Conservation (phyloP, 257 asterid species). For the Nicotiana obtusifolia region DNA sequence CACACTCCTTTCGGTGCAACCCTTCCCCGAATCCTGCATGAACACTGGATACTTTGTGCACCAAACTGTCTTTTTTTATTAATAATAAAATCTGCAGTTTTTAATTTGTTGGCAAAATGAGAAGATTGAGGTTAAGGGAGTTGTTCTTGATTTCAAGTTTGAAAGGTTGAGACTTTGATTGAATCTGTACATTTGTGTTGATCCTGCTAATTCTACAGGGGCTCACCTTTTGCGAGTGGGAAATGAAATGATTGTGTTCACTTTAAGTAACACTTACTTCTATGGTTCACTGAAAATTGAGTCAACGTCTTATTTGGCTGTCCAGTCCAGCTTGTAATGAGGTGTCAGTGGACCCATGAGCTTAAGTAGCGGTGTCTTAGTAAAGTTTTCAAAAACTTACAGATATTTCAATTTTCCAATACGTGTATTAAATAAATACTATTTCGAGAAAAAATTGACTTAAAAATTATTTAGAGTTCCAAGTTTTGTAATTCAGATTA, state of each 20-base stretch:
- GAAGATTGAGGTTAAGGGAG: no score
- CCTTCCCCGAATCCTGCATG: no score
- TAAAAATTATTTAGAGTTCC: no score
- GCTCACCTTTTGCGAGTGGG: not conserved
- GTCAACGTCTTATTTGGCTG: constrained; percentile 30
- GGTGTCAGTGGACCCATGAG: constrained; percentile 21
- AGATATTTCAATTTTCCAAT: not conserved
- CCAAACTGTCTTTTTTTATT: no score
- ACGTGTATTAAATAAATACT: not conserved
- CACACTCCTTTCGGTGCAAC: no score
- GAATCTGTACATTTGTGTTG: not conserved
- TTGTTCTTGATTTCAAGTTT: not conserved
- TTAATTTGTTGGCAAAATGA: no score
- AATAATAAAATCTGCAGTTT: no score
- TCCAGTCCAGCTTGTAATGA: constrained; percentile 38
- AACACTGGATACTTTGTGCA: no score
- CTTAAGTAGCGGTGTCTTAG: not conserved
- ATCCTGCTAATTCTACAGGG: not conserved
- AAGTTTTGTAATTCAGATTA: not conserved
- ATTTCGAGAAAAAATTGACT: no score
- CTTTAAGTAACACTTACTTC: not conserved
- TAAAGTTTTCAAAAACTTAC: not conserved
- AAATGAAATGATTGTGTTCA: not conserved
- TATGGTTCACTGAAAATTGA: constrained; percentile 34
- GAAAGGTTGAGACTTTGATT: not conserved